Evolutionary conservation across 192 early-diverging fungal species (phyloP).

Genomic region (Linderina pennispora): DNA sequence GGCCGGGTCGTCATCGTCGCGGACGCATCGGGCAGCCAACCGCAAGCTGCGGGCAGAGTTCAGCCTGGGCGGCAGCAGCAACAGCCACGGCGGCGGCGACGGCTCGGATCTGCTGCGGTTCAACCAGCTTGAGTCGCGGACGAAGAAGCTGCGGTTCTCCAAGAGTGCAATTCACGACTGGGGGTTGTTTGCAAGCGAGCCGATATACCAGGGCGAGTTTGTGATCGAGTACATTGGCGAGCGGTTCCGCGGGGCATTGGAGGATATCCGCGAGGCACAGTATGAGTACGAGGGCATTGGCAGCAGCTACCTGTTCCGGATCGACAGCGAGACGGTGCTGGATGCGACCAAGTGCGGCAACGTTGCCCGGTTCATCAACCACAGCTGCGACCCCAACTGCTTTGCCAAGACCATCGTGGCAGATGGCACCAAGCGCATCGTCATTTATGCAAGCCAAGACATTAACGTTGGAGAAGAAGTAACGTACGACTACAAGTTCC

Average conservation of each 20-base stretch:
- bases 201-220: slow-evolving; percentile 90
- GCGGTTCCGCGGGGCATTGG: slow-evolving; percentile 88
- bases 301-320: slow-evolving; percentile 89
- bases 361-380: slow-evolving; percentile 97
- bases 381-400: slow-evolving; percentile 98
- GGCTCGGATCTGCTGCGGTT: slow-evolving; percentile 80
- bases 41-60: slow-evolving; percentile 49
- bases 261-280: slow-evolving; percentile 87
- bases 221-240: slow-evolving; percentile 99
- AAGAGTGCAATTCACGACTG: slow-evolving; percentile 96
- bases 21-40: slow-evolving; percentile 65
- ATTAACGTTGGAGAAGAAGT: slow-evolving; percentile 96
- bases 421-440: slow-evolving; percentile 90
- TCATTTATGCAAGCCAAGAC: slow-evolving; percentile 94
- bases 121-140: slow-evolving; percentile 88
- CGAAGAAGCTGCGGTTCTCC: slow-evolving; percentile 86
- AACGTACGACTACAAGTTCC: slow-evolving; percentile 97
- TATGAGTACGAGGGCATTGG: slow-evolving; percentile 95
- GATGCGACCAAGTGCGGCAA: slow-evolving; percentile 98
- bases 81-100: slow-evolving; percentile 9
- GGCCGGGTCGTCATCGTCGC: slow-evolving; percentile 51
- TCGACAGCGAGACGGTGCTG: slow-evolving; percentile 92
- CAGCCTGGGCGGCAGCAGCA: slow-evolving; percentile 44
- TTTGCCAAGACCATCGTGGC: slow-evolving; percentile 91
- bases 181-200: slow-evolving; percentile 94